These are phyloP conservation scores for Arthrobotrys sinensis DNA, from an alignment of 2,329 filamentous ascomycete genomes.

Conservation along the genomic window DNA sequence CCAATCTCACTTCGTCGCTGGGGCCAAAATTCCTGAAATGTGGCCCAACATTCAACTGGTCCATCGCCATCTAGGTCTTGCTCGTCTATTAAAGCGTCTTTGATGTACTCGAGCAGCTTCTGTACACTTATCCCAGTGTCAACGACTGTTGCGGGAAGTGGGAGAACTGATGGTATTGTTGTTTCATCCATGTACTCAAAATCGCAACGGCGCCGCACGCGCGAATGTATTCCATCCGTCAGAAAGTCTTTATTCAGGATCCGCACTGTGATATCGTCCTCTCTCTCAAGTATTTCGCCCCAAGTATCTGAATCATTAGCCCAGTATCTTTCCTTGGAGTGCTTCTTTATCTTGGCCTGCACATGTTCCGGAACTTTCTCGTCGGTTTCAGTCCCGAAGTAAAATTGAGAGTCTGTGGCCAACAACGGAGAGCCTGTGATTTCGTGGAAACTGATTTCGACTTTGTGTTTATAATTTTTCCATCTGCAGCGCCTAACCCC, in stretches of 20 bases:
- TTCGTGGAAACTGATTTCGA: conserved; percentile 29
- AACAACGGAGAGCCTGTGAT: conserved; percentile 38
- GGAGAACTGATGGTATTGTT: conserved; percentile 5
- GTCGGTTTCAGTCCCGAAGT: neutral
- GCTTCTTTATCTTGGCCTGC: neutral
- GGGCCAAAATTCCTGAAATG: conserved; percentile 14
- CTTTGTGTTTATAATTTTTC: conserved; percentile 3
- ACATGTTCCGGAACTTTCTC: neutral
- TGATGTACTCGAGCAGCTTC: neutral
- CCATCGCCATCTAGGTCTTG: conserved; percentile 11
- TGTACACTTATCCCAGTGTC: neutral
- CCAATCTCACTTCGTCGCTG: neutral
- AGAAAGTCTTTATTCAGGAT: conserved; percentile 7
- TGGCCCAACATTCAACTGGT: conserved; percentile 13
- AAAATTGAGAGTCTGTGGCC: conserved; percentile 22
- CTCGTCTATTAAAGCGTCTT: neutral
- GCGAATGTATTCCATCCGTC: conserved; percentile 8
- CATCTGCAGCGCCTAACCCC: neutral
- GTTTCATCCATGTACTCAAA: conserved; percentile 7
- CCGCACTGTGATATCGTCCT: conserved; percentile 12
- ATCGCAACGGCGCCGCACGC: neutral
- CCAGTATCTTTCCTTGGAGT: neutral
- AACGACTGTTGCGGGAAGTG: neutral
- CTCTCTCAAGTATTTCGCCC: neutral
- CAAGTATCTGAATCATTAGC: conserved; percentile 15